These are phyloP conservation scores for Penicillium janthinellum DNA, from an alignment of 2,329 filamentous ascomycete species.

Conservation along the genomic window DNA sequence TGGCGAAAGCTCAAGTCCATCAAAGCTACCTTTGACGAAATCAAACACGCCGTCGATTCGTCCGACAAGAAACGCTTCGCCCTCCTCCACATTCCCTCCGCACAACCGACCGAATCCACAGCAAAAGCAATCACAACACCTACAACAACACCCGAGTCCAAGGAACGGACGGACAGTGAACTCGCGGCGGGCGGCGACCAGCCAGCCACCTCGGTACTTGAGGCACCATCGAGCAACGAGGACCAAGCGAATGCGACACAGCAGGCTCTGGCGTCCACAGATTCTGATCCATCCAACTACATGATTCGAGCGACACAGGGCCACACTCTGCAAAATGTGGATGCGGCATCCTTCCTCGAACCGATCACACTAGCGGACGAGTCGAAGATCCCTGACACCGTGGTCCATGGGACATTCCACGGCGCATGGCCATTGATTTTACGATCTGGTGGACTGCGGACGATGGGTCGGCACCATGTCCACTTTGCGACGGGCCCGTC, in stretches of 20 bases:
- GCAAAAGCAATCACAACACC: conserved; percentile 19
- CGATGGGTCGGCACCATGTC: conserved; percentile 84
- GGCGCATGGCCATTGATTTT: conserved; percentile 76
- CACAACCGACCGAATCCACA: conserved; percentile 24
- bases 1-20: conserved; percentile 67
- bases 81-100: conserved; percentile 60
- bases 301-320: conserved; percentile 95
- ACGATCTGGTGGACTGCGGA: conserved; percentile 72
- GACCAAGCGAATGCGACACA: conserved; percentile 36
- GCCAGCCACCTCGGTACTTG: conserved; percentile 18
- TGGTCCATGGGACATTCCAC: conserved; percentile 89
- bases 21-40: conserved; percentile 72
- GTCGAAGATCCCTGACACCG: conserved; percentile 59
- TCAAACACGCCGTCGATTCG: conserved; percentile 67
- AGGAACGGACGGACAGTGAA: conserved; percentile 15
- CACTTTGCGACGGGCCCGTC: conserved; percentile 82
- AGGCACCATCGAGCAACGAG: conserved; percentile 31
- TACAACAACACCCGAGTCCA: conserved; percentile 25
- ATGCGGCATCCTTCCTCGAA: conserved; percentile 69
- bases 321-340: conserved; percentile 75
- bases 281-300: conserved; percentile 64
- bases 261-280: conserved; percentile 39
- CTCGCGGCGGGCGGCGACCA: conserved; percentile 9
- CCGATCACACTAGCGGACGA: conserved; percentile 64
- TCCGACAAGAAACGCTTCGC: conserved; percentile 93